Evolutionary conservation across 164 flowering plant species (phyloP).

Genomic region (Nymphaea colorata): DNA sequence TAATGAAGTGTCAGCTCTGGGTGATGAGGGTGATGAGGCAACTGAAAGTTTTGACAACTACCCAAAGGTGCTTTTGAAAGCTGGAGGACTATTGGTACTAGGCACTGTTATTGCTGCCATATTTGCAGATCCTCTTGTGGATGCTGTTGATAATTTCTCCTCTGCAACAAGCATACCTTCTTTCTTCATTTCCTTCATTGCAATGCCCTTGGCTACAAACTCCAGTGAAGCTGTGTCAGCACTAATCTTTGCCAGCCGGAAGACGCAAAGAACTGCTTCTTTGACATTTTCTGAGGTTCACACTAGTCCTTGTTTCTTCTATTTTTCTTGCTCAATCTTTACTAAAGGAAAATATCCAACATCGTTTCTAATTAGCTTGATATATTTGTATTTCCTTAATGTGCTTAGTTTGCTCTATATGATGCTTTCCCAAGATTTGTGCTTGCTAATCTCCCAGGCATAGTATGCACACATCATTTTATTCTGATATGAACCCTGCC

Average conservation of each 20-base stretch:
- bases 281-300: constrained; percentile 42
- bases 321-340: too few species aligned
- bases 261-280: constrained; percentile 25
- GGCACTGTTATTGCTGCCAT: constrained; percentile 32
- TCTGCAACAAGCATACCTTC: constrained; percentile 29
- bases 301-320: too few species aligned
- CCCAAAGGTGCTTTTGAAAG: constrained; percentile 18
- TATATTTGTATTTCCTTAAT: too few species aligned
- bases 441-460: too few species aligned
- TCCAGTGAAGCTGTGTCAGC: constrained; percentile 32
- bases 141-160: constrained; percentile 35
- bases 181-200: constrained; percentile 33
- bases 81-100: constrained; percentile 22
- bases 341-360: too few species aligned
- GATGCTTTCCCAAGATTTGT: too few species aligned
- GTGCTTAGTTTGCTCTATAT: too few species aligned
- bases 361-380: too few species aligned
- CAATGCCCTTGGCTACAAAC: constrained; percentile 32
- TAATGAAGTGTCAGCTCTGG: constrained; percentile 8
- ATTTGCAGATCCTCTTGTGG: constrained; percentile 40
- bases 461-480: too few species aligned
- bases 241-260: constrained; percentile 21
- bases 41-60: constrained; percentile 20
- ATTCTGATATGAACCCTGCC: too few species aligned
- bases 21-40: constrained; percentile 42